Evolutionary conservation across 1,139 yeast genomes (phyloP), one percentile per base, ranked within the genome.

Genomic region (Neolecta irregularis): DNA sequence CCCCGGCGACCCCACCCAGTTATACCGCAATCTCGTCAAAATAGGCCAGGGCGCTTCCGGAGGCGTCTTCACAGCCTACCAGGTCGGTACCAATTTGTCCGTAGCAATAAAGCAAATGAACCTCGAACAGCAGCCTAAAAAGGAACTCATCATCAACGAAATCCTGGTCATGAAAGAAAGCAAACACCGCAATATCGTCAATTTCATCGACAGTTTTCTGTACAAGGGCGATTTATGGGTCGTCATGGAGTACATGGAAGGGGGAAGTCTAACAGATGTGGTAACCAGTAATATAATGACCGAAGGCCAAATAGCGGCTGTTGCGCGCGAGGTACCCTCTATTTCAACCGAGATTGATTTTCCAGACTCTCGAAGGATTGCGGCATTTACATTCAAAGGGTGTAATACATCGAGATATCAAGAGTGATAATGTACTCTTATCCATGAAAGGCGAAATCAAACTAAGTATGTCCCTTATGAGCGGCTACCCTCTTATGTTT

Each of bases 21-120:
- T 69, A 34, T 91, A 80, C 55, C 62, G 65, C 33, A 74, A 74
- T 50, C 61, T 85, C 42, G 62, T 67, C 13, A 85, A 88, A 60
- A 77, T 88, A 51, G 98, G 98, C 4, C 96, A 88, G 59, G 98
- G 98, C 51, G 98, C 98, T 0, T 75, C 92, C 26, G 98, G 98
- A 40, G 96, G 96, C 36, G 98, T 88, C 33, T 88, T 75, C 53
- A 80, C 92, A 26, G 96, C 96, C 0, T 74, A 75, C 50, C 83
- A 77, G 47, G 57, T 57, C 20, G 68, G 69, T 15, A 64, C 68
- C 7, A 64, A 70, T 38, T 34, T 38, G 17, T 34, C 41, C 17
- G 98, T 88, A 32, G 99, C 99, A 7, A 81, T 88, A 45, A 88
- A 88, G 56, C 96, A 88, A 59, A 88, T 88, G 88, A 91, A 85